Percentiles rank a stretch among this genome's conserved stretches.
Conservation (phyloP, 306 rosid genomes). For the Gastrolobium bilobum region DNA sequence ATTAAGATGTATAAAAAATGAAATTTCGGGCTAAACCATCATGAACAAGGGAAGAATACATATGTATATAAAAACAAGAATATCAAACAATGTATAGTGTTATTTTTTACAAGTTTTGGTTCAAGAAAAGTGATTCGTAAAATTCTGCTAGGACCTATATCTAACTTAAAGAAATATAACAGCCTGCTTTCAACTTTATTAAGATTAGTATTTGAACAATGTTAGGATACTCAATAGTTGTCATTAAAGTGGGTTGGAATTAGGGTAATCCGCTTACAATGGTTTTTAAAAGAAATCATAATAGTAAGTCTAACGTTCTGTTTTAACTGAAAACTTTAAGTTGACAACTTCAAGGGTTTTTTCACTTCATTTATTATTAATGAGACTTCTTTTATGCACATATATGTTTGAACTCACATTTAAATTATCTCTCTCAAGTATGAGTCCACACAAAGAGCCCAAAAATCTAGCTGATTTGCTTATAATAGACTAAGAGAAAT, state of each 20-base stretch:
- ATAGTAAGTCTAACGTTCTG: too few relatives aligned
- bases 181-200: slow-evolving; percentile 7
- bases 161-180: slow-evolving; percentile 15
- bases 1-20: not conserved
- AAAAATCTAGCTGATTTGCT: not conserved
- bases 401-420: not conserved
- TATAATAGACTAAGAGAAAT: not conserved
- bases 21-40: not conserved
- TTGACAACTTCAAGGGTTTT: too few relatives aligned
- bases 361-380: too few relatives aligned
- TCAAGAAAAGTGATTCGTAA: not conserved
- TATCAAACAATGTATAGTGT: not conserved
- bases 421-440: not conserved
- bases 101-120: not conserved
- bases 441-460: not conserved
- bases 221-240: not conserved
- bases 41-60: slow-evolving; percentile 9
- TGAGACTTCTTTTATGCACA: not conserved
- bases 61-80: not conserved
- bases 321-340: too few relatives aligned
- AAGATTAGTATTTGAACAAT: not conserved
- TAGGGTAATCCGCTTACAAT: not conserved
- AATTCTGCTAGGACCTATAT: not conserved
- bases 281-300: too few relatives aligned
- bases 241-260: not conserved